A percentile compares a stretch with the other conserved stretches of the same genome.
These are phyloP conservation scores for Pichia norvegensis DNA, from an alignment of 1,139 yeast species.

Conservation along the genomic window DNA sequence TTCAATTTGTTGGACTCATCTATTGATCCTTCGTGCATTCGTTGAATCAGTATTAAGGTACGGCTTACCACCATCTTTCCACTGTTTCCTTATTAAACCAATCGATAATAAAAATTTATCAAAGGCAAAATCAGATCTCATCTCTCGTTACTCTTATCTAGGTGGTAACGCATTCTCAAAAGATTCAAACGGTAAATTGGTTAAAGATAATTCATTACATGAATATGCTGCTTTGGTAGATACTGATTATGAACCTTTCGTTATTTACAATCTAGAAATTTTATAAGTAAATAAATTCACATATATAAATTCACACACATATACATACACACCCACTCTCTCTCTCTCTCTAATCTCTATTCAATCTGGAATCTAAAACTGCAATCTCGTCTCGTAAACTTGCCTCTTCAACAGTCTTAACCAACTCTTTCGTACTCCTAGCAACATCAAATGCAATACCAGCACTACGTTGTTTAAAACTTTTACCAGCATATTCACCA, in stretches of 20 bases:
- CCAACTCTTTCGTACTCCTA: constrained; percentile 89
- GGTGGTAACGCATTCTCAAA: constrained; percentile 79
- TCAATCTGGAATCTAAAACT: constrained; percentile 26
- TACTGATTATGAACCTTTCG: constrained; percentile 94
- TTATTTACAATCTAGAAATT: constrained; percentile 54
- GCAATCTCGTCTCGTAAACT: constrained; percentile 56
- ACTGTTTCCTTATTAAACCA: constrained; percentile 50
- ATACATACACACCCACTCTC: too few relatives aligned
- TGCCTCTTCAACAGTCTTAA: constrained; percentile 92
- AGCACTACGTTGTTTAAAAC: constrained; percentile 85
- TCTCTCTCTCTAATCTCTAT: too few relatives aligned
- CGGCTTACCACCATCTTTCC: constrained; percentile 92
- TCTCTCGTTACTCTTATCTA: constrained; percentile 73
- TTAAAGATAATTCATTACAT: constrained; percentile 47
- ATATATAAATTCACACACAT: too few relatives aligned
- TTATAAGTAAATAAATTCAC: constrained; percentile 7
- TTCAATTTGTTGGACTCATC: constrained; percentile 79
- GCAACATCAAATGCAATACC: constrained; percentile 96
- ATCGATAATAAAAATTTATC: constrained; percentile 36
- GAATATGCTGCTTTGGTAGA: constrained; percentile 91
- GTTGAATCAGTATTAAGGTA: constrained; percentile 76
- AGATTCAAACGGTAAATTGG: constrained; percentile 58
- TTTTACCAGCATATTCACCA: constrained; percentile 78
- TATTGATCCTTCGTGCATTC: constrained; percentile 54
- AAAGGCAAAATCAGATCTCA: constrained; percentile 60